Evolutionary conservation across 768 basidiomycete species (phyloP).

Genomic region (Lepiota subincarnata): DNA sequence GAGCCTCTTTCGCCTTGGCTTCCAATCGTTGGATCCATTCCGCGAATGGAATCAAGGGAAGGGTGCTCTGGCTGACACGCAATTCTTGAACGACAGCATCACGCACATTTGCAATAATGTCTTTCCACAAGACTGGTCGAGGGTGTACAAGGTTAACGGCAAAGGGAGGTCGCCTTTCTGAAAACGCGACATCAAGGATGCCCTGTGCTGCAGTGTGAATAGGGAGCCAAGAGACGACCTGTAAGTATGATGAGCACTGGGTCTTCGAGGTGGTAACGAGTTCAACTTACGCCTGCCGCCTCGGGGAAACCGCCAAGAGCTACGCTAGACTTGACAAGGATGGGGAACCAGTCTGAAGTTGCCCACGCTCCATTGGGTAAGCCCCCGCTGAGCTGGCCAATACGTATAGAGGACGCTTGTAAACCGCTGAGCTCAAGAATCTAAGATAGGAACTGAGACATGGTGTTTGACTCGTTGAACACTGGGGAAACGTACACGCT

Average conservation of each 20-base stretch:
- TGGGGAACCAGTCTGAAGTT: constrained; percentile 35
- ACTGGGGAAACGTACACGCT: constrained; percentile 23
- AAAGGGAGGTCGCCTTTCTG: constrained; percentile 11
- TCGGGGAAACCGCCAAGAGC: constrained; percentile 25
- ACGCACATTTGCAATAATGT: constrained; percentile 18
- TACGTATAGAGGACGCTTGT: constrained; percentile 25
- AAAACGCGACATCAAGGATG: constrained; percentile 27
- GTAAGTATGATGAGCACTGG: not conserved
- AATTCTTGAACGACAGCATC: not conserved
- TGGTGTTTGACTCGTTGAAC: not conserved
- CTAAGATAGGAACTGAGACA: constrained; percentile 12
- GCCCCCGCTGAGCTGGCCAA: constrained; percentile 37
- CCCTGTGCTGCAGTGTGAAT: constrained; percentile 23
- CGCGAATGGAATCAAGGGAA: not conserved
- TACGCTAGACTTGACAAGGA: constrained; percentile 31
- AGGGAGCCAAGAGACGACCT: constrained; percentile 34
- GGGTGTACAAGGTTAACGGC: constrained; percentile 35
- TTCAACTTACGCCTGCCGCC: constrained; percentile 22
- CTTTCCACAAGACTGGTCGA: constrained; percentile 26
- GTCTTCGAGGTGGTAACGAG: not conserved
- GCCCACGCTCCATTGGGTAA: constrained; percentile 33
- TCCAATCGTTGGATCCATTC: not conserved
- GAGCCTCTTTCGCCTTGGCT: not conserved
- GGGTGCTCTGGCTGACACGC: not conserved
- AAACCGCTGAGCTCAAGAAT: constrained; percentile 27